Evolutionary conservation across 2,329 filamentous ascomycete genomes (phyloP).

Genomic region (Chalaropsis ovoidea): DNA sequence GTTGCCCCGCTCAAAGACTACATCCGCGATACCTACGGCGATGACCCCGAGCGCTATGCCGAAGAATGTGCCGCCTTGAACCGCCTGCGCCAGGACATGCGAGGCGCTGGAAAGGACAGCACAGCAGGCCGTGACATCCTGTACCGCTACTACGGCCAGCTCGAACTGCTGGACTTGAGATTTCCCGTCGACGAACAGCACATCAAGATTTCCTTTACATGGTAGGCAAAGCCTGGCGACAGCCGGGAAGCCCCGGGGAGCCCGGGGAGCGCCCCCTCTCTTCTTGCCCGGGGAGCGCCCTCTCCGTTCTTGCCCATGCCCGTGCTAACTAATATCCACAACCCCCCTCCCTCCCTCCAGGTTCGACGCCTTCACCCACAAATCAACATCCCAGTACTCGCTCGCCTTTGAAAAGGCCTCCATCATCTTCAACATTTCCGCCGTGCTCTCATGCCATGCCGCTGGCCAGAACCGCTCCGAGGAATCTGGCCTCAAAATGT

Average conservation of each 20-base stretch:
- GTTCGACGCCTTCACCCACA: slow-evolving; percentile 99
- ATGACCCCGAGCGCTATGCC: slow-evolving; percentile 89
- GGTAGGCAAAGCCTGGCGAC: slow-evolving; percentile 44
- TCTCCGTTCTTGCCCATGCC: not conserved
- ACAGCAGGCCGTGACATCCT: slow-evolving; percentile 85
- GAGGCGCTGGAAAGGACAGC: slow-evolving; percentile 92
- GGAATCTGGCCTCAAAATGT: slow-evolving; percentile 85
- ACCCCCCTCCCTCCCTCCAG: slow-evolving; percentile 38
- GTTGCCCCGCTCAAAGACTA: slow-evolving; percentile 81
- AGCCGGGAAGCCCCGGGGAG: too few relatives aligned
- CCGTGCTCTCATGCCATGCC: slow-evolving; percentile 90
- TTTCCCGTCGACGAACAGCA: slow-evolving; percentile 98
- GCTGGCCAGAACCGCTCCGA: slow-evolving; percentile 85
- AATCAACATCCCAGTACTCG: slow-evolving; percentile 92
- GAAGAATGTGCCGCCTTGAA: slow-evolving; percentile 94
- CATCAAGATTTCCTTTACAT: slow-evolving; percentile 98
- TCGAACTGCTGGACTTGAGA: slow-evolving; percentile 84
- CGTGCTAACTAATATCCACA: slow-evolving; percentile 6
- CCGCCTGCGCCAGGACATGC: slow-evolving; percentile 92
- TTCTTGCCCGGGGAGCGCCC: too few relatives aligned
- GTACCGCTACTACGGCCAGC: slow-evolving; percentile 94
- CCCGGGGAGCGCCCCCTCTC: too few relatives aligned
- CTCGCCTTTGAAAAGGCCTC: slow-evolving; percentile 97
- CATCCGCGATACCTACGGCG: slow-evolving; percentile 87
- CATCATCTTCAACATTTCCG: slow-evolving; percentile 98